phyloP scores from a whole-genome alignment of 2,329 filamentous ascomycete species.

The Epichloe aotearoae region DNA sequence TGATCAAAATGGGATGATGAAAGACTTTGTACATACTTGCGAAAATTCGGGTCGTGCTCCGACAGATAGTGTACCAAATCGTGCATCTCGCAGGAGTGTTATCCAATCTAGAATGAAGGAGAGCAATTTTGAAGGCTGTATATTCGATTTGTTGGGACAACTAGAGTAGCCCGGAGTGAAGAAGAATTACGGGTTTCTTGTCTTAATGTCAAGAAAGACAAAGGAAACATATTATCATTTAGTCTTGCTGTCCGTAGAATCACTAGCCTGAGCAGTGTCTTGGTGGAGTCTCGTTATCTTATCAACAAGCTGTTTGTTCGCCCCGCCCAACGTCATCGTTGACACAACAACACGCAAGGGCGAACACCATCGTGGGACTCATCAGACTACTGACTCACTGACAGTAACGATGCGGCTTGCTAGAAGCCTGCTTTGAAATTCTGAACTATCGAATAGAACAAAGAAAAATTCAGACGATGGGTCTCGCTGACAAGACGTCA shows the following conservation, averaged over 20 bases:
- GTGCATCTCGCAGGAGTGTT: slow-evolving; percentile 31
- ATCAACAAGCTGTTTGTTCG: background rate
- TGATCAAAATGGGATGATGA: background rate
- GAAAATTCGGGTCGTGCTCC: slow-evolving; percentile 47
- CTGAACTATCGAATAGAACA: too few relatives aligned
- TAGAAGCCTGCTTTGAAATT: too few relatives aligned
- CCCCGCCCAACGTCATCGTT: background rate
- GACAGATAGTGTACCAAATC: slow-evolving; percentile 56
- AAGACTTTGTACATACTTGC: slow-evolving; percentile 27
- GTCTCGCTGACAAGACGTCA: too few relatives aligned
- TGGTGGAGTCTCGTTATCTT: background rate
- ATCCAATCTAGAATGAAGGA: background rate
- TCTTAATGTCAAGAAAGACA: too few relatives aligned
- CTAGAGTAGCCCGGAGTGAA: too few relatives aligned
- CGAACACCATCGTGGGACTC: too few relatives aligned
- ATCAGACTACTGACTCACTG: too few relatives aligned
- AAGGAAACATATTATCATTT: too few relatives aligned
- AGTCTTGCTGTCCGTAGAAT: background rate
- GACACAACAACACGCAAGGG: background rate
- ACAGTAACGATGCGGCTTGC: too few relatives aligned
- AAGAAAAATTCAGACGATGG: too few relatives aligned
- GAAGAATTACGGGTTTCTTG: too few relatives aligned
- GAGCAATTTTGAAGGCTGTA: background rate
- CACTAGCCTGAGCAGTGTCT: too few relatives aligned
- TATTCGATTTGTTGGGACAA: background rate